A percentile compares a stretch with the other conserved stretches of the same genome.
Evolutionary conservation across 768 basidiomycete species (phyloP).

Genomic region (Russula sp.): DNA sequence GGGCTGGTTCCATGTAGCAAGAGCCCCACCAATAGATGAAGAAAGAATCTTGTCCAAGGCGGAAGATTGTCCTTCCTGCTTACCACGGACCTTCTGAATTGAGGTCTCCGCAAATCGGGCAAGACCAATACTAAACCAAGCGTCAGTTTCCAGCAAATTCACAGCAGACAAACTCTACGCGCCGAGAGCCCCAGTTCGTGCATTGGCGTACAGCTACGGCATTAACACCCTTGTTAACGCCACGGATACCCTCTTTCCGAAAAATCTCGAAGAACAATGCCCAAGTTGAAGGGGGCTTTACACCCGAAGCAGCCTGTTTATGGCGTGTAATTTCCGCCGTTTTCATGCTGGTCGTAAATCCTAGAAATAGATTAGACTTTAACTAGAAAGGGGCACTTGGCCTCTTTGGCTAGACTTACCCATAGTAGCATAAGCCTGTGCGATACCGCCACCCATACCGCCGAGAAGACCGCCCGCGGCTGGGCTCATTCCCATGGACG

Average conservation of each 20-base stretch:
- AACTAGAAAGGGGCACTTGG: not conserved
- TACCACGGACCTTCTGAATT: constrained; percentile 77
- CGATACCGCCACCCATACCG: constrained; percentile 96
- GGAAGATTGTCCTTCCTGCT: constrained; percentile 70
- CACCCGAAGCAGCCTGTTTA: constrained; percentile 82
- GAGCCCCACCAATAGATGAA: constrained; percentile 87
- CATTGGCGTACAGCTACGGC: constrained; percentile 89
- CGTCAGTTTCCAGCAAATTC: constrained; percentile 21
- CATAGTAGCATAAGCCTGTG: constrained; percentile 99
- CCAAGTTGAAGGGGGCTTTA: constrained; percentile 89
- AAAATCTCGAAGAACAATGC: constrained; percentile 94
- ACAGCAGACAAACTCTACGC: constrained; percentile 32
- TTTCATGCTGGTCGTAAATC: constrained; percentile 99
- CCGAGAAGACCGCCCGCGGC: constrained; percentile 86
- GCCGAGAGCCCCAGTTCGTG: constrained; percentile 93
- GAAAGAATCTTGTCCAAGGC: constrained; percentile 85
- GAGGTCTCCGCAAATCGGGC: constrained; percentile 83
- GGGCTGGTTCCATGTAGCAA: constrained; percentile 99
- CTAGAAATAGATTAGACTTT: constrained; percentile 41
- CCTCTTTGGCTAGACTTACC: constrained; percentile 53
- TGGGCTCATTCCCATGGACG: constrained; percentile 68
- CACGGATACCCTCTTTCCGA: constrained; percentile 85
- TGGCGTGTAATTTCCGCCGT: constrained; percentile 96
- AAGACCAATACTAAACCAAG: constrained; percentile 81
- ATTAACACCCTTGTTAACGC: constrained; percentile 99